phyloP scores from a whole-genome alignment of 352 stramenopile genomes.

The Globisporangium spinosum region DNA sequence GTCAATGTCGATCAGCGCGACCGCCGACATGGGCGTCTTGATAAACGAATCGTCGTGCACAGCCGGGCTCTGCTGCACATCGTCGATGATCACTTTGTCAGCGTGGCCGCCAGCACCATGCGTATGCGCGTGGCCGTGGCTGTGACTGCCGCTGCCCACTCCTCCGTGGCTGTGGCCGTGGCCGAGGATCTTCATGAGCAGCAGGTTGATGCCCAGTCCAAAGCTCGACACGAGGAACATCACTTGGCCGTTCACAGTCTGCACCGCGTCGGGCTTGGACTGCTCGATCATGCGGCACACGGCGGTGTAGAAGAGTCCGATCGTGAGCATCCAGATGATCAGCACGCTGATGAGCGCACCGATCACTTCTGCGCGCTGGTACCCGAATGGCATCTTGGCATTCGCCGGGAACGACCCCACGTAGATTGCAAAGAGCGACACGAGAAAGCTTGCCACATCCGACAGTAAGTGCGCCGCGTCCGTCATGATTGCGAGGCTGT shows the following conservation, averaged over 20 bases:
- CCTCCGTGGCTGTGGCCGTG: slow-evolving; percentile 53
- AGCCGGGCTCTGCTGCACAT: slow-evolving; percentile 40
- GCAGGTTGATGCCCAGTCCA: slow-evolving; percentile 94
- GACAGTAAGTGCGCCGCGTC: slow-evolving; percentile 80
- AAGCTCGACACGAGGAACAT: slow-evolving; percentile 95
- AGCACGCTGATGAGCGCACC: slow-evolving; percentile 93
- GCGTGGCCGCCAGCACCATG: slow-evolving; percentile 17
- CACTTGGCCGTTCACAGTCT: slow-evolving; percentile 89
- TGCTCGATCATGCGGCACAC: slow-evolving; percentile 75
- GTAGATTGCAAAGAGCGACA: slow-evolving; percentile 84
- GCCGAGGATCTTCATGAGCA: slow-evolving; percentile 91
- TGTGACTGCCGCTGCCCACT: slow-evolving; percentile 48
- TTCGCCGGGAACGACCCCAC: slow-evolving; percentile 51
- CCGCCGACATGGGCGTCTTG: slow-evolving; percentile 74
- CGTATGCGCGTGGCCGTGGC: slow-evolving; percentile 31
- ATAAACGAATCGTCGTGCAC: slow-evolving; percentile 44
- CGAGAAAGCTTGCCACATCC: slow-evolving; percentile 73
- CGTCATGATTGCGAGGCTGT: slow-evolving; percentile 95
- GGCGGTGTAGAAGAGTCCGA: slow-evolving; percentile 90
- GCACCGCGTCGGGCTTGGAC: slow-evolving; percentile 30
- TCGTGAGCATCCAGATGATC: slow-evolving; percentile 93
- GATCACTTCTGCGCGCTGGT: slow-evolving; percentile 95
- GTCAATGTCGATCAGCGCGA: slow-evolving; percentile 60
- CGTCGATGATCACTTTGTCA: slow-evolving; percentile 23
- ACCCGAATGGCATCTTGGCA: slow-evolving; percentile 91